Evolutionary conservation across 371 early-diverging fungal species (phyloP).

Genomic region (Rhizomucor miehei): DNA sequence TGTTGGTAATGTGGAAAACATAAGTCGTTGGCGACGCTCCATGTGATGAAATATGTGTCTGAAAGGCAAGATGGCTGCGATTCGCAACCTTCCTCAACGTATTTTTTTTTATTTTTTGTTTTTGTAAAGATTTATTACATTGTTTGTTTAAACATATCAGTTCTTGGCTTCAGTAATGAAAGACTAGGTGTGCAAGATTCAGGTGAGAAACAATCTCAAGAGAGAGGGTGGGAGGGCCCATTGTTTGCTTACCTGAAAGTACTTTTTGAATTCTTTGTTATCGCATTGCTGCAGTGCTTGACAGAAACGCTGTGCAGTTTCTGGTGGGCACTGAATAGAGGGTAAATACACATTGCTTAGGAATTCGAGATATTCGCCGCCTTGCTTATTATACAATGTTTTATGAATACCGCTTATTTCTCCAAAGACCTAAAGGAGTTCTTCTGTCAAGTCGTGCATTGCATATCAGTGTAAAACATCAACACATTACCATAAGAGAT

Average conservation of each 20-base stretch:
- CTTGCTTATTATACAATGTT: constrained; percentile 61
- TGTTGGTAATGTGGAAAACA: too few species aligned
- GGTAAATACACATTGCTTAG: constrained; percentile 64
- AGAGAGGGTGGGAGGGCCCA: too few species aligned
- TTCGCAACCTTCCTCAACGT: too few species aligned
- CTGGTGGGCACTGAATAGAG: constrained; percentile 66
- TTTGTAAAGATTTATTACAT: background rate
- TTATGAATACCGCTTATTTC: constrained; percentile 83
- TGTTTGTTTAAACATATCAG: constrained; percentile 5
- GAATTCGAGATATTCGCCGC: constrained; percentile 63
- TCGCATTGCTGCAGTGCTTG: constrained; percentile 69
- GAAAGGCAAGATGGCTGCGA: too few species aligned
- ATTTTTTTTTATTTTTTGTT: background rate
- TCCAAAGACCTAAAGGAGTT: constrained; percentile 54
- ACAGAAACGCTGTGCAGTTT: constrained; percentile 59
- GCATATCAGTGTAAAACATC: background rate
- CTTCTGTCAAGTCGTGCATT: background rate
- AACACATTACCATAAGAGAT: constrained; percentile 56
- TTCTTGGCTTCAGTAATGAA: constrained; percentile 38
- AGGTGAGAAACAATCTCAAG: too few species aligned
- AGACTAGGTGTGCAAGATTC: constrained; percentile 28
- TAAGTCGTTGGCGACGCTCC: too few species aligned
- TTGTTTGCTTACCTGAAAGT: constrained; percentile 60
- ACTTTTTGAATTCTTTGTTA: constrained; percentile 63
- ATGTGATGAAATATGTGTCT: too few species aligned